Evolutionary conservation across 352 stramenopile genomes (phyloP).

Genomic region (Vaucheria bursata): DNA sequence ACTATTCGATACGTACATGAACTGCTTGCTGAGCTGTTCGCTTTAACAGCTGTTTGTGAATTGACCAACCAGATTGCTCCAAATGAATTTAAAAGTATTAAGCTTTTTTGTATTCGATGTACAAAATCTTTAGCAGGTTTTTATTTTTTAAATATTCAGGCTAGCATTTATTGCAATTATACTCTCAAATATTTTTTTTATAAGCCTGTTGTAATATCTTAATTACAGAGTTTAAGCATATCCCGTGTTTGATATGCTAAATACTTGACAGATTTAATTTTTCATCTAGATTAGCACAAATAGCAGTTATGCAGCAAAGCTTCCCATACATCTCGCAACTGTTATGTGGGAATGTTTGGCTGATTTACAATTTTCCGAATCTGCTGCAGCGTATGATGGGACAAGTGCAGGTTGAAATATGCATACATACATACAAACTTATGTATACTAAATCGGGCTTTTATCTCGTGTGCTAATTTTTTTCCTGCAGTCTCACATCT

Average conservation of each 20-base stretch:
- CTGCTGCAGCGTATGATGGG: conserved; percentile 20
- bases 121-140: neutral
- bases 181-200: neutral
- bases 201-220: neutral
- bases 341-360: conserved; percentile 28
- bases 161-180: neutral
- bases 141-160: neutral
- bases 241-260: neutral
- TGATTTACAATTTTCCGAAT: conserved; percentile 33
- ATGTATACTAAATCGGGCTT: too few species aligned
- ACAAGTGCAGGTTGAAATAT: conserved; percentile 4
- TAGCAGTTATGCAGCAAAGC: conserved; percentile 23
- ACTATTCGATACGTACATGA: too few species aligned
- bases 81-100: too few species aligned
- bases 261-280: neutral
- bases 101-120: neutral
- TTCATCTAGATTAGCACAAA: neutral
- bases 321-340: conserved; percentile 21
- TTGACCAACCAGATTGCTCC: too few species aligned
- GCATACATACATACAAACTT: too few species aligned
- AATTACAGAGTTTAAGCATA: neutral
- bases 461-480: too few species aligned
- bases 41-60: too few species aligned
- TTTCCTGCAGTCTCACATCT: neutral
- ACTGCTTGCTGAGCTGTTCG: too few species aligned